Evolutionary conservation across 495 filamentous ascomycete species (phyloP).

Genomic region (Penicillium ucsense): DNA sequence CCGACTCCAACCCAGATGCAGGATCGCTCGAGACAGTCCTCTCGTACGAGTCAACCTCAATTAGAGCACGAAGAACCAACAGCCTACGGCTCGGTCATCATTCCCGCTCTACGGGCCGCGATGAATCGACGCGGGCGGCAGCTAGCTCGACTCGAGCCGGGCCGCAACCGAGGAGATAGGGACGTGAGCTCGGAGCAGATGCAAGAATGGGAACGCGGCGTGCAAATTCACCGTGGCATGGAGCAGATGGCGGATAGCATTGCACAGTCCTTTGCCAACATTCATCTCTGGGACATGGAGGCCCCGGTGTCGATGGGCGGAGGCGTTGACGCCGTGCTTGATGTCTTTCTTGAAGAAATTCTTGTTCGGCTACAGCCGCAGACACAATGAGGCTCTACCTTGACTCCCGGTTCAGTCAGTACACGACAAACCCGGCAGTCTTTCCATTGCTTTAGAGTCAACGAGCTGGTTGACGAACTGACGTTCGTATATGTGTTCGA

Average conservation of each 20-base stretch:
- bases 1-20: constrained; percentile 3
- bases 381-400: neutral
- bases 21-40: constrained; percentile 2
- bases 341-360: constrained; percentile 89
- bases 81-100: constrained; percentile 51
- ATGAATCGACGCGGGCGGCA: constrained; percentile 58
- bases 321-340: constrained; percentile 75
- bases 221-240: constrained; percentile 73
- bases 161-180: constrained; percentile 3
- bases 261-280: constrained; percentile 67
- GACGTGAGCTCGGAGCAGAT: constrained; percentile 12
- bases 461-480: no score
- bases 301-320: constrained; percentile 86
- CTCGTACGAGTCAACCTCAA: neutral
- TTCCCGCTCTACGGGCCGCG: constrained; percentile 84
- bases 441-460: neutral
- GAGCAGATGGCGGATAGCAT: constrained; percentile 68
- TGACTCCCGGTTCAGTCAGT: neutral
- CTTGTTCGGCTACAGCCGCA: constrained; percentile 73
- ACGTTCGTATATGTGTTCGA: no score
- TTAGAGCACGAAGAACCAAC: constrained; percentile 8
- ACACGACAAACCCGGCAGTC: neutral
- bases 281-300: constrained; percentile 75
- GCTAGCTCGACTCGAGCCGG: constrained; percentile 17
- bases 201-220: constrained; percentile 41